Conservation (phyloP, 768 basidiomycete species). For the Mycena alexandri region DNA sequence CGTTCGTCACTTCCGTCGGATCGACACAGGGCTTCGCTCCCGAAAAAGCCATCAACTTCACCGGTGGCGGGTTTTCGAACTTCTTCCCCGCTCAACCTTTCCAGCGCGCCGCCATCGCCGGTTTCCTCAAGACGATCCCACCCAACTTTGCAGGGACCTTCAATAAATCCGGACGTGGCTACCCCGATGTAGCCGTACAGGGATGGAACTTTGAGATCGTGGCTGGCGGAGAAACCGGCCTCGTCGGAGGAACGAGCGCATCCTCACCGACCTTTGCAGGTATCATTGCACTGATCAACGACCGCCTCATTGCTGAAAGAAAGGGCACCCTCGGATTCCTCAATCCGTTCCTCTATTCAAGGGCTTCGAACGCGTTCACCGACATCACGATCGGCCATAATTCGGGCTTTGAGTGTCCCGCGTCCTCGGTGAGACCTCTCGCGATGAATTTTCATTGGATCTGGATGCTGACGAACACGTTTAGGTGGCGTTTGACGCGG, state of each 20-base stretch:
- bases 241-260: too few relatives aligned
- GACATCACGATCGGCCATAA: slow-evolving; percentile 24
- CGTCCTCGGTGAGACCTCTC: slow-evolving; percentile 15
- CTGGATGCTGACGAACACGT: too few relatives aligned
- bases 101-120: slow-evolving; percentile 44
- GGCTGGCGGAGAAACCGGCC: too few relatives aligned
- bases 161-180: slow-evolving; percentile 33
- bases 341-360: slow-evolving; percentile 16
- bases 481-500: slow-evolving; percentile 11
- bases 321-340: slow-evolving; percentile 51
- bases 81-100: slow-evolving; percentile 50
- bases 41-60: slow-evolving; percentile 25
- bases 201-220: slow-evolving; percentile 24
- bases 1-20: slow-evolving; percentile 28
- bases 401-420: slow-evolving; percentile 16
- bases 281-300: slow-evolving; percentile 59
- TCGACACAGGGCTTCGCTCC: slow-evolving; percentile 23
- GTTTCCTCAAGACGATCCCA: slow-evolving; percentile 39
- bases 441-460: too few relatives aligned
- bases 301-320: slow-evolving; percentile 48
- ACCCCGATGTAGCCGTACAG: slow-evolving; percentile 36
- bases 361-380: slow-evolving; percentile 1
- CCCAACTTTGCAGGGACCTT: slow-evolving; percentile 3
- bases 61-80: slow-evolving; percentile 57
- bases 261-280: slow-evolving; percentile 58